Base-by-base conservation (phyloP, 352 stramenopile species). In the Phytopythium boreale region DNA sequence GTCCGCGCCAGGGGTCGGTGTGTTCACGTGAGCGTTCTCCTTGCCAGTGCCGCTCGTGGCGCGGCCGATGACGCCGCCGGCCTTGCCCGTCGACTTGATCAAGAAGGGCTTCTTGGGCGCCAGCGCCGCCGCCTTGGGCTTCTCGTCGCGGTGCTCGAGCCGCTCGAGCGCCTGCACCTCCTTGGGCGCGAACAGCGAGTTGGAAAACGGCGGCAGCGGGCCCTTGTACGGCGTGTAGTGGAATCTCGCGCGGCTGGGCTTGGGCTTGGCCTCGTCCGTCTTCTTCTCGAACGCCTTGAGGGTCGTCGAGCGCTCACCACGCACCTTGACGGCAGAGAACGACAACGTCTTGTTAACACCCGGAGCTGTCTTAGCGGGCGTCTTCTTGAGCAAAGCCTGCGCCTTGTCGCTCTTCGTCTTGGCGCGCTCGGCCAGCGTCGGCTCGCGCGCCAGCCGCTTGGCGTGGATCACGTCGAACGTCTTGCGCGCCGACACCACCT, bases 171-270 rank as follows among this genome's bases (percentile, higher is more conserved):
- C 31, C 46, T 64, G 46, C 20, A 64, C 52, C 36, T 64, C 49
- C 59, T 64, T 64, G 20, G 46, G 46, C 5, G 46, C 59, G 29
- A 58, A 56, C 12, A 58, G 59, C 36, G 56, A 61, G 56, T 64
- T 57, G 44, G 49, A 64, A 63, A 80, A 80, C 17, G 79, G 68
- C 19, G 84, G 84, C 56, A 93, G 57, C 3, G 80, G 82, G 1
- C 84, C 84, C 39, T 61, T 82, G 68, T 93, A 88, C n/a, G 84
- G 84, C 59, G 81, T 90, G 70, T 88, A 92, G 55, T 26, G 63
- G 41, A 74, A 68, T 1, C 56, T 39, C 36, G 34, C 9, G 56
- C 41, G 56, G 0, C 29, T 52, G 11, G 26, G 9, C 41, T 51
- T 52, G 11, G 41, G 17, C 41, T 51, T 36, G 14, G 20, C 34